Conservation (phyloP, 1,284 basidiomycete genomes). For the Tremellales sp. region DNA sequence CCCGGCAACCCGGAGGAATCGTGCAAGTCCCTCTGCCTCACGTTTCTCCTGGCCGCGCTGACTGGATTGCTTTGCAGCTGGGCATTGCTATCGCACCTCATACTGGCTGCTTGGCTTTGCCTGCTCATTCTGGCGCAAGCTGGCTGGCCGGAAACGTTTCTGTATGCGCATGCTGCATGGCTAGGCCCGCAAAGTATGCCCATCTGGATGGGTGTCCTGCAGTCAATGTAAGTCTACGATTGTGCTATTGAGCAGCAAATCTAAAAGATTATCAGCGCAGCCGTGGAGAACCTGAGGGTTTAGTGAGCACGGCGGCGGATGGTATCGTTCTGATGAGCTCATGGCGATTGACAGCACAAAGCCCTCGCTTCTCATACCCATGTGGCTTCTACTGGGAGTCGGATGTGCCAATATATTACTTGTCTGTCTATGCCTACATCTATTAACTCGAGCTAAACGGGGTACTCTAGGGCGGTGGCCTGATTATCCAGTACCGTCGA, state of each 20-base stretch:
- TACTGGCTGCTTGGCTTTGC: slow-evolving; percentile 5
- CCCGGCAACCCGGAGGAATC: slow-evolving; percentile 24
- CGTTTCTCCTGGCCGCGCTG: background rate
- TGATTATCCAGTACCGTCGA: slow-evolving; percentile 16
- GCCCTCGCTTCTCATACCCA: slow-evolving; percentile 15
- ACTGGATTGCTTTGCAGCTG: slow-evolving; percentile 5
- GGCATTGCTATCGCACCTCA: slow-evolving; percentile 3
- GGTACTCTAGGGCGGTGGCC: slow-evolving; percentile 12
- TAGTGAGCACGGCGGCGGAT: slow-evolving; percentile 16
- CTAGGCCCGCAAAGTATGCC: slow-evolving; percentile 34
- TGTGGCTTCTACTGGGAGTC: slow-evolving; percentile 20
- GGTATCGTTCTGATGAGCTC: background rate
- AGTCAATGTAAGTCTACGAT: slow-evolving; percentile 22
- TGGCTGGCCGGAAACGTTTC: slow-evolving; percentile 26
- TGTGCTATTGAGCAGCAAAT: background rate
- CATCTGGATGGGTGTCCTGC: slow-evolving; percentile 17
- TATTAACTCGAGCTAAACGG: background rate
- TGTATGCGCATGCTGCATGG: slow-evolving; percentile 22
- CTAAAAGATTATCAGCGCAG: slow-evolving; percentile 12
- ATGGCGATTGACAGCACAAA: no score
- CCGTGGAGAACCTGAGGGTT: slow-evolving; percentile 22
- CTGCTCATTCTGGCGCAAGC: slow-evolving; percentile 19
- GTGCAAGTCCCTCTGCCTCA: slow-evolving; percentile 12
- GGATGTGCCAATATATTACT: slow-evolving; percentile 21
- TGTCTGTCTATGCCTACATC: slow-evolving; percentile 8